Conservation (phyloP, 148 eudicot species). For the Simmondsia chinensis region DNA sequence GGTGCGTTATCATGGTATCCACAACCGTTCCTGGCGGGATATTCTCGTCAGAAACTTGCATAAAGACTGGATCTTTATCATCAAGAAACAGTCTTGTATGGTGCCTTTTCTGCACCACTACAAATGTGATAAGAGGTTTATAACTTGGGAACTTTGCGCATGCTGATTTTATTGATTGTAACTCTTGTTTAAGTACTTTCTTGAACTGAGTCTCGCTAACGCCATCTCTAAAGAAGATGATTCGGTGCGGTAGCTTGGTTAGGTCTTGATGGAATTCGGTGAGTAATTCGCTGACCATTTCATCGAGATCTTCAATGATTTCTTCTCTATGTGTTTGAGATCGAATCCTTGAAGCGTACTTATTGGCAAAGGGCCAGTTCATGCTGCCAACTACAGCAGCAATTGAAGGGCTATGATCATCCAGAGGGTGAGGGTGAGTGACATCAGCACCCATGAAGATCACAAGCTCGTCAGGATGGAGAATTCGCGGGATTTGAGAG, state of each 20-base stretch:
- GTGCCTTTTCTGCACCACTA: conserved; percentile 87
- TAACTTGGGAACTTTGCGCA: conserved; percentile 49
- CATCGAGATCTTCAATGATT: conserved; percentile 72
- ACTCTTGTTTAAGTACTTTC: conserved; percentile 67
- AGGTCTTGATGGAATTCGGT: conserved; percentile 48
- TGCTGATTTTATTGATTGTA: conserved; percentile 47
- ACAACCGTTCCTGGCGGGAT: conserved; percentile 88
- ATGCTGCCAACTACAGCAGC: conserved; percentile 89
- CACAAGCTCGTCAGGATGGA: conserved; percentile 43
- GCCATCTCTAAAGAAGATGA: conserved; percentile 83
- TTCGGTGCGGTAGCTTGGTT: conserved; percentile 47
- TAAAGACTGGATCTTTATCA: conserved; percentile 28
- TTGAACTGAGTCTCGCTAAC: conserved; percentile 92
- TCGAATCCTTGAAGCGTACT: conserved; percentile 78
- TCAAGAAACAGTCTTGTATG: conserved; percentile 75
- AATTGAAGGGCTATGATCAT: conserved; percentile 86
- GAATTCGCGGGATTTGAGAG: conserved; percentile 63
- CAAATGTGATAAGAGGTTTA: conserved; percentile 69
- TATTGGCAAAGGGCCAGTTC: conserved; percentile 89
- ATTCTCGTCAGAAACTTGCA: conserved; percentile 40
- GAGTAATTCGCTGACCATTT: conserved; percentile 68
- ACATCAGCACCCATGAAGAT: conserved; percentile 98
- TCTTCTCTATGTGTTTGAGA: conserved; percentile 91
- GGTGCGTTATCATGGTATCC: conserved; percentile 79
- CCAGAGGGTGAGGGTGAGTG: conserved; percentile 88